Conservation (phyloP, 805 yeast genomes). For the Ogataea saltuana region DNA sequence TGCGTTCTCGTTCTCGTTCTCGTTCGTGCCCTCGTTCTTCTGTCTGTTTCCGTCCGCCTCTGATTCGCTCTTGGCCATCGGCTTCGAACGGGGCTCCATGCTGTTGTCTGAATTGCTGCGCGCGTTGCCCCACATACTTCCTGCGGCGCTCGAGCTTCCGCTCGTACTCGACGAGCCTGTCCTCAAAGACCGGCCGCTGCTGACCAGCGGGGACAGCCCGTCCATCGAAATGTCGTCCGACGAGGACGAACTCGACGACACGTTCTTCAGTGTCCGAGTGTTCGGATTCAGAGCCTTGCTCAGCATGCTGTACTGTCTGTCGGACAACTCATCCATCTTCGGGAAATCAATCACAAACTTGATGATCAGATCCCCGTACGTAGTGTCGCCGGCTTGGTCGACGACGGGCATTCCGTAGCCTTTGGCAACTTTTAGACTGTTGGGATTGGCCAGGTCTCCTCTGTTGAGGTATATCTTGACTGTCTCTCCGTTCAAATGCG, state of each 20-base stretch:
- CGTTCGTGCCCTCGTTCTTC: background rate
- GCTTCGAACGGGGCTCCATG: too few species aligned
- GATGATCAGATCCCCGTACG: conserved; percentile 56
- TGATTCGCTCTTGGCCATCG: too few species aligned
- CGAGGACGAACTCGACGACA: conserved; percentile 15
- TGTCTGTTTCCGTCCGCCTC: too few species aligned
- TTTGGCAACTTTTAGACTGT: conserved; percentile 38
- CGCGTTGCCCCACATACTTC: conserved; percentile 9
- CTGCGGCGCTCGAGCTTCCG: conserved; percentile 6
- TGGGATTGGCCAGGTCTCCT: conserved; percentile 55
- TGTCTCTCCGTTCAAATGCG: conserved; percentile 39
- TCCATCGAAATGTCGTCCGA: conserved; percentile 17
- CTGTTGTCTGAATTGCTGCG: too few species aligned
- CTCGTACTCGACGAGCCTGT: conserved; percentile 2
- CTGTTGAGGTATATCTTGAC: conserved; percentile 43
- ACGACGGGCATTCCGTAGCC: conserved; percentile 65
- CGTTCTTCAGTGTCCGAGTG: conserved; percentile 3
- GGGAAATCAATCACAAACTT: conserved; percentile 64
- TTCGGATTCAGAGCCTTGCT: conserved; percentile 21
- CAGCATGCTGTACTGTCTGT: conserved; percentile 31
- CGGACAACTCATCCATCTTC: conserved; percentile 40
- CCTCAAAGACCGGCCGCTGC: conserved; percentile 1
- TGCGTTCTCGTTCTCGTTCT: background rate
- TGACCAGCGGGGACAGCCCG: conserved; percentile 15
- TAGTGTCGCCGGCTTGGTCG: conserved; percentile 2